Percentiles rank a stretch among this genome's conserved stretches.
phyloP scores from a whole-genome alignment of 2,329 filamentous ascomycete genomes.

The Rhinocladiella similis region DNA sequence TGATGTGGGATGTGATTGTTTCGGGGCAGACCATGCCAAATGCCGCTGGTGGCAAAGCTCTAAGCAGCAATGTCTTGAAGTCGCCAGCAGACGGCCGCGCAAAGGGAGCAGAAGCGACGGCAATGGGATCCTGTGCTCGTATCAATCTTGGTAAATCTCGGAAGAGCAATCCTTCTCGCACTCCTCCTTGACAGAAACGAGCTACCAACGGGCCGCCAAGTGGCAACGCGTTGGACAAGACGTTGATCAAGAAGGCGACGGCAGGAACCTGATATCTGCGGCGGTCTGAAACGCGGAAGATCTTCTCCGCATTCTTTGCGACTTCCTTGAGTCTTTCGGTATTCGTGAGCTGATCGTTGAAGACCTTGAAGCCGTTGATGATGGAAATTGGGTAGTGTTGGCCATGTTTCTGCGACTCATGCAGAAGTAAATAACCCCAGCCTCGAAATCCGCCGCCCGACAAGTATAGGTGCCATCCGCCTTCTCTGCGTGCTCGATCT shows the following conservation, averaged over 20 bases:
- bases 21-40: conserved; percentile 5
- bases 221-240: conserved; percentile 69
- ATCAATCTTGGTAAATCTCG: conserved; percentile 53
- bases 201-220: conserved; percentile 64
- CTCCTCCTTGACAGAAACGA: conserved; percentile 83
- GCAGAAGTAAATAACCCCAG: conserved; percentile 86
- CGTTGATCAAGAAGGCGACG: conserved; percentile 74
- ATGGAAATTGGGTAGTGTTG: conserved; percentile 79
- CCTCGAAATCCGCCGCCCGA: conserved; percentile 59
- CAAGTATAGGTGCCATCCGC: conserved; percentile 72
- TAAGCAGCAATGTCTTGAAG: conserved; percentile 50
- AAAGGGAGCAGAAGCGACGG: conserved; percentile 59
- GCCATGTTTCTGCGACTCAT: conserved; percentile 67
- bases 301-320: conserved; percentile 70
- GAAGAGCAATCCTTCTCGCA: conserved; percentile 79
- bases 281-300: conserved; percentile 76
- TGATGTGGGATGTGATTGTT: conserved; percentile 44
- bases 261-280: conserved; percentile 80
- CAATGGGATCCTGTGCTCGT: conserved; percentile 66
- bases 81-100: conserved; percentile 47
- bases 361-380: conserved; percentile 75
- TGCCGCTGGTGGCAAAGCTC: conserved; percentile 44
- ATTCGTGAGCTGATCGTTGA: conserved; percentile 70
- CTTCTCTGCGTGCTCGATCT: conserved; percentile 43
- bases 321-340: conserved; percentile 78